Conservation (phyloP, 1,284 basidiomycete species). For the Phlebopus sp. region DNA sequence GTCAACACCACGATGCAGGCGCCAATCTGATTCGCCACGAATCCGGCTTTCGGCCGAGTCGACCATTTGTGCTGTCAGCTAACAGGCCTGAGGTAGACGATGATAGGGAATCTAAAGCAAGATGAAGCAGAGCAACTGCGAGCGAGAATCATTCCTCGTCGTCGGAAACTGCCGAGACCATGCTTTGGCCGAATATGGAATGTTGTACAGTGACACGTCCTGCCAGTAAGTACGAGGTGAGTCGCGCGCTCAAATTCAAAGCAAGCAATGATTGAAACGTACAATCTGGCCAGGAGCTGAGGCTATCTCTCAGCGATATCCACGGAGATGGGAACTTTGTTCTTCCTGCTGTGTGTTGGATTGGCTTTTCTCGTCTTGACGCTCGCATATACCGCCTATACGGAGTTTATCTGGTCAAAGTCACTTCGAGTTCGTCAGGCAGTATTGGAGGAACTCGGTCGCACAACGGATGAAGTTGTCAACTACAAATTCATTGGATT, state of each 20-base stretch:
- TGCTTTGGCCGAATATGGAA: no score
- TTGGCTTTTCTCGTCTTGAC: constrained; percentile 9
- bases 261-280: background rate
- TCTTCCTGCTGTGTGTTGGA: constrained; percentile 21
- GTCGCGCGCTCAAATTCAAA: background rate
- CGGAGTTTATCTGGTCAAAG: constrained; percentile 18
- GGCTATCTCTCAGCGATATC: background rate
- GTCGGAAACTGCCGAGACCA: no score
- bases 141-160: no score
- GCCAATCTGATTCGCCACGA: no score
- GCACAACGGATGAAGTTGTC: background rate
- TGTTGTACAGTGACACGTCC: no score
- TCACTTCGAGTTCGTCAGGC: constrained; percentile 19
- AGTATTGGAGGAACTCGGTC: constrained; percentile 19
- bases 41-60: no score
- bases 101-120: no score
- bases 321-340: constrained; percentile 13
- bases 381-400: constrained; percentile 26
- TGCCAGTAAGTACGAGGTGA: no score
- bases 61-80: no score
- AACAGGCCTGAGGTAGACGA: no score
- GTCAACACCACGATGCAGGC: no score
- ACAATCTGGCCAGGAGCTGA: background rate
- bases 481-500: constrained; percentile 69
- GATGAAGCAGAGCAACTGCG: no score